Percentiles rank a stretch among this genome's conserved stretches.
Evolutionary conservation across 139 green algal species (phyloP).

Genomic region (Picochlorum sp.): DNA sequence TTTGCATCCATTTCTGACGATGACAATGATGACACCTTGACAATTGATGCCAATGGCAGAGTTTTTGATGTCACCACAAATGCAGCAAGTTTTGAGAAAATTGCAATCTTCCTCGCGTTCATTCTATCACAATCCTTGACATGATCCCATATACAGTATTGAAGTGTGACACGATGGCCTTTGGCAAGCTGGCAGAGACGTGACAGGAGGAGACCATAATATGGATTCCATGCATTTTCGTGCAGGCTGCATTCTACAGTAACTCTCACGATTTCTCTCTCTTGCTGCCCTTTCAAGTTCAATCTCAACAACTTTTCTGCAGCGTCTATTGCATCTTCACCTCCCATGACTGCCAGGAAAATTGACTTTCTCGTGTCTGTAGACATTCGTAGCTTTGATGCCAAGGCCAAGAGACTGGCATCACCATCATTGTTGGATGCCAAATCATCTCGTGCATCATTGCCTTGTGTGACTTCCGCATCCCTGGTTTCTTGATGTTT

Average conservation of each 20-base stretch:
- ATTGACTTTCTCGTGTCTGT: slow-evolving; percentile 43
- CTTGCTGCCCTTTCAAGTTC: slow-evolving; percentile 67
- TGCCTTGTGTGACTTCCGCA: not conserved
- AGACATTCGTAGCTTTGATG: slow-evolving; percentile 57
- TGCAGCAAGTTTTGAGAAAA: slow-evolving; percentile 29
- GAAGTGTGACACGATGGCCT: slow-evolving; percentile 54
- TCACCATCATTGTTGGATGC: not conserved
- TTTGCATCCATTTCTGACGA: slow-evolving; percentile 26
- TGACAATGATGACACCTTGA: slow-evolving; percentile 18
- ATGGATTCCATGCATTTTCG: slow-evolving; percentile 61
- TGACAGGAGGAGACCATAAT: slow-evolving; percentile 61
- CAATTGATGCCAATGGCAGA: slow-evolving; percentile 30
- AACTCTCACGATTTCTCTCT: slow-evolving; percentile 67
- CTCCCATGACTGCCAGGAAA: slow-evolving; percentile 75
- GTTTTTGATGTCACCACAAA: not conserved
- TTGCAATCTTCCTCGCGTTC: slow-evolving; percentile 32
- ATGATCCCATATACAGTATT: slow-evolving; percentile 78
- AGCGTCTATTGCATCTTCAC: slow-evolving; percentile 61
- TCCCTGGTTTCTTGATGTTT: not conserved
- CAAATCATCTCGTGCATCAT: slow-evolving; percentile 6
- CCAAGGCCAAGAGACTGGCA: slow-evolving; percentile 50
- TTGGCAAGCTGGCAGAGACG: slow-evolving; percentile 44
- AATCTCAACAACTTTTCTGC: slow-evolving; percentile 67
- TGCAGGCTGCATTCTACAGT: slow-evolving; percentile 73
- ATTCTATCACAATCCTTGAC: slow-evolving; percentile 42